These are phyloP conservation scores for Amanita subjunquillea DNA, from an alignment of 768 basidiomycete species.

Conservation along the genomic window DNA sequence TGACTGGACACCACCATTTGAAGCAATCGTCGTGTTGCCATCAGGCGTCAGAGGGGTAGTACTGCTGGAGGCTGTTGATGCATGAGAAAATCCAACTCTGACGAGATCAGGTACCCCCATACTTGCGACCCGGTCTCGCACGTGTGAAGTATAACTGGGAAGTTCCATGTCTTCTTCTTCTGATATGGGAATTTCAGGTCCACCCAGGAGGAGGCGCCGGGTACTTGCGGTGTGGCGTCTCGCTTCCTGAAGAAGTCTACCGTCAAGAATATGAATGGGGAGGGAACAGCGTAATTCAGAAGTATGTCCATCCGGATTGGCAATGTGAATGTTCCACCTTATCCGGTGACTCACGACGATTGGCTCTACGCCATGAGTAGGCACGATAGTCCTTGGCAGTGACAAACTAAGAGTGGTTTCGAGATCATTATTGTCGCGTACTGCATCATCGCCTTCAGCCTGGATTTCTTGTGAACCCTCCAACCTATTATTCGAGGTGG, in stretches of 20 bases:
- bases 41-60: neutral
- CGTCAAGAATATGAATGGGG: conserved; percentile 77
- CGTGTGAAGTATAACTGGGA: conserved; percentile 83
- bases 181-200: conserved; percentile 19
- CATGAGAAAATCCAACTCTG: conserved; percentile 55
- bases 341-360: conserved; percentile 71
- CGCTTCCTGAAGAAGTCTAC: conserved; percentile 65
- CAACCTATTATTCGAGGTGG: neutral
- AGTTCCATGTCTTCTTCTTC: conserved; percentile 57
- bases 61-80: conserved; percentile 38
- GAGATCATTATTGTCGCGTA: conserved; percentile 29
- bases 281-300: conserved; percentile 94
- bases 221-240: conserved; percentile 62
- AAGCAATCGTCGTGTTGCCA: neutral
- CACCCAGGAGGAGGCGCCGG: conserved; percentile 54
- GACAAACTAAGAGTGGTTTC: conserved; percentile 50
- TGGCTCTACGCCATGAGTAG: conserved; percentile 69
- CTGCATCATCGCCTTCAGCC: conserved; percentile 6
- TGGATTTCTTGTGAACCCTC: neutral
- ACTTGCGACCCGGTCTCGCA: conserved; percentile 82
- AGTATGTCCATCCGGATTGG: conserved; percentile 83
- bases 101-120: conserved; percentile 58
- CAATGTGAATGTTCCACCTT: conserved; percentile 69
- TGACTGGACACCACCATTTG: conserved; percentile 13
- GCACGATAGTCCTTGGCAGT: conserved; percentile 52